Base-by-base conservation (phyloP, 441 rosid genomes). In the Viola pubescens region DNA sequence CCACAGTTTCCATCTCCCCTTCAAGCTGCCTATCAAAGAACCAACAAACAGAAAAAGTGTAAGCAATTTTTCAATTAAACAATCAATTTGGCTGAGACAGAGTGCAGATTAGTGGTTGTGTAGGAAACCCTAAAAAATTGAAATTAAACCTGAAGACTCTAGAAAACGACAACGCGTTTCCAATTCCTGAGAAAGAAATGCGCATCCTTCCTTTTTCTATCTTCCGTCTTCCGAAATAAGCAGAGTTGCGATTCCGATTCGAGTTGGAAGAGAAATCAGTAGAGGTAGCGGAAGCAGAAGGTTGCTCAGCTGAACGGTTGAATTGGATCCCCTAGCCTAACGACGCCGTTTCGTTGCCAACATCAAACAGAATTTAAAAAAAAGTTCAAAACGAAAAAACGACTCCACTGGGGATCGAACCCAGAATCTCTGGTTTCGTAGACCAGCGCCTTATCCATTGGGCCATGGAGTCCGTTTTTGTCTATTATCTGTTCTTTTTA, bases 401-500 rank as follows among this genome's bases (percentile, higher is more conserved):
- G 89, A 83, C 91, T 87, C 83, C 80, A 62, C 92, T 79, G 90
- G 91, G 87, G 82, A 87, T 87, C 95, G 91, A 89, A 89, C 92
- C 92, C 91, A 84, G 83, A 84, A 60, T 86, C 95, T 87, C 96
- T 88, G 89, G 86, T 83, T 83, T 70, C 89, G 91, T 89, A 87
- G 97, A 87, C 92, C 96, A 86, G 89, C 92, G 85, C 96, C 92
- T 88, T 87, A 87, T 89, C 92, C 98, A 86, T 92, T 94, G 97
- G 91, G 96, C 96, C 97, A 87, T 51, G 10, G 39, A 51, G 39
- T n/a, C n/a, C n/a, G n/a, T n/a, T n/a, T n/a, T n/a, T n/a, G n/a
- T n/a, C n/a, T n/a, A n/a, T n/a, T n/a, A n/a, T n/a, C n/a, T n/a
- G 11, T 44, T 6, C 4, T 7, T 3, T 44, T 44, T 44, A 7